Base-by-base conservation (phyloP, 805 yeast genomes). In the Ogataea paraovalis region DNA sequence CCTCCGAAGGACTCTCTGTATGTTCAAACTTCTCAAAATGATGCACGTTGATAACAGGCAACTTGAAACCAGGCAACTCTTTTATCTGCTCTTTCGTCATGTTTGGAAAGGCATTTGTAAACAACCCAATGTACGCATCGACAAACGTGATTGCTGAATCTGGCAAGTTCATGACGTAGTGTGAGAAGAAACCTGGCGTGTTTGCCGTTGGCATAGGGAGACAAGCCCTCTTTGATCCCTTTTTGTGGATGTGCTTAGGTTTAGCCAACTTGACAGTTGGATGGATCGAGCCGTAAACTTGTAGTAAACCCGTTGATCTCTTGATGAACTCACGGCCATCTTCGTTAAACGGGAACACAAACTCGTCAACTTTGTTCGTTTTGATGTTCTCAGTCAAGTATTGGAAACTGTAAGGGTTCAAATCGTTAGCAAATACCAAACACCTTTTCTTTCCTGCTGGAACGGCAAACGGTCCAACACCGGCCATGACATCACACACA, bases 401-500 rank as follows among this genome's bases (percentile, higher is more conserved):
- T 54, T 80, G 79, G 66, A 70, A 87, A 49, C 96, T 83, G 50
- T 85, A 87, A 0, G 97, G 98, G 60, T 94, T 94, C 63, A 94
- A 72, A 65, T 94, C 99, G 63, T 91, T 94, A 10, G 97, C 97
- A 56, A 94, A 72, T 0, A 88, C 96, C 44, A 91, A 64, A 10
- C 83, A 85, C 14, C 78, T 77, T 51, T 85, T 87, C 65, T 85
- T 89, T 13, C 91, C 98, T 0, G 97, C 96, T 0, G 99, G 99
- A 1, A 94, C 80, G 1, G 96, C 92, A 71, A 95, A 94, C 4
- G 99, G 99, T 0, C 99, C 99, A 2, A 94, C 98, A 41, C 99
- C 99, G 0, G 97, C 98, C 80, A 95, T 87, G 0, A 90, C 97
- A 70, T 94, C 99, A 58, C 89, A 88, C 0, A 95, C 86, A 6